Base-by-base conservation (phyloP, 345 rosid genomes). In the Dipteronia sinensis region DNA sequence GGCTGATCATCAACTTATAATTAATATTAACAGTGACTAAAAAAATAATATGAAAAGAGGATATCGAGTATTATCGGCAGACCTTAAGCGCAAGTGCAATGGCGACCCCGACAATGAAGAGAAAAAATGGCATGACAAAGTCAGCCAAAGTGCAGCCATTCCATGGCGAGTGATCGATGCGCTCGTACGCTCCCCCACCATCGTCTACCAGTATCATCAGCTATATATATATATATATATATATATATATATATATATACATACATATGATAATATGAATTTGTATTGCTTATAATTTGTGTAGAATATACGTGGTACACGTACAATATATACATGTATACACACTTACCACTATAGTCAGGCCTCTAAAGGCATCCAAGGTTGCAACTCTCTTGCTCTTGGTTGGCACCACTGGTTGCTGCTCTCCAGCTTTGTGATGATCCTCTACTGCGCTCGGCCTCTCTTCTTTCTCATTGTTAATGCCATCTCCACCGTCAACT, bases 21-120 rank as follows among this genome's bases (percentile, higher is more conserved):
- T 34, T 34, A 34, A 34, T 34, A 34, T 34, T 0, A 34, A 34
- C 38, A 31, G 38, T 34, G 6, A 34, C 38, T 29, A 44, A 40
- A 23, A 6, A 10, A 10, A n/a, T 12, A 40, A 25, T 62, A 7
- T 13, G 29, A 74, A 19, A 25, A 7, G 10, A 22, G 40, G 19
- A 47, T 19, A 42, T 29, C 22, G 15, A 40, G 10, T 1, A 34
- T 12, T 42, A 9, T 10, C 44, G 31, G 7, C 19, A 9, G 76
- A 89, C 93, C 95, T 91, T 88, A 76, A 91, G 83, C 67, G 95
- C 95, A 3, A 89, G 87, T 49, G 95, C 90, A 27, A 91, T 87
- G 13, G 95, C 91, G 1, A 89, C 87, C 2, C 93, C 95, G 5
- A 89, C 93, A 62, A 91, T 87, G 86, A 91, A 91, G 63, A 88